Evolutionary conservation across 331 rosid species (phyloP).

Genomic region (Pyracantha coccinea): DNA sequence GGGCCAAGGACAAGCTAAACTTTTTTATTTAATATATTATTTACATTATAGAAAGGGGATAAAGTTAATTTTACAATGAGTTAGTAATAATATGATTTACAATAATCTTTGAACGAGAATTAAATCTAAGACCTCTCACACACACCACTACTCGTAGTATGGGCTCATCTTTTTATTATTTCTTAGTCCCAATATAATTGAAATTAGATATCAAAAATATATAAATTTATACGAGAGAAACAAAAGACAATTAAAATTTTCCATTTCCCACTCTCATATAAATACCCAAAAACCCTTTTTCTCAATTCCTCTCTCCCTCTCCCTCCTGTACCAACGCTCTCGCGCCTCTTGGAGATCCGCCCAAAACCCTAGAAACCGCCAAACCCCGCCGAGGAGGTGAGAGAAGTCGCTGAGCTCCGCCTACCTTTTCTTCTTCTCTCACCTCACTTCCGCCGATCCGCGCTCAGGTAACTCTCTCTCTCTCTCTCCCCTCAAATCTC

Average conservation of each 20-base stretch:
- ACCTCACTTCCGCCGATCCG: slow-evolving; percentile 25
- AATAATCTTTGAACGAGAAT: rapidly evolving
- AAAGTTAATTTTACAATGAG: rapidly evolving
- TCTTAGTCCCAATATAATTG: no score
- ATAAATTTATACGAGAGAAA: not conserved
- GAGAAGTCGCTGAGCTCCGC: slow-evolving; percentile 13
- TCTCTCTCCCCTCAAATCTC: not conserved
- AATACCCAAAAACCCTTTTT: not conserved
- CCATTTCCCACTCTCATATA: not conserved
- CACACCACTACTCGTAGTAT: no score
- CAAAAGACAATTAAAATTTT: not conserved
- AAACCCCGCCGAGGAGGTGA: slow-evolving; percentile 13
- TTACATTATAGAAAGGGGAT: rapidly evolving
- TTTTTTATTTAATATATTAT: no score
- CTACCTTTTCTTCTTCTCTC: slow-evolving; percentile 24
- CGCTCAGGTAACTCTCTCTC: slow-evolving; percentile 5
- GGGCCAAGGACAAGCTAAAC: no score
- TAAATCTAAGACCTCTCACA: rapidly evolving
- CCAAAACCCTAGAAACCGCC: slow-evolving; percentile 30
- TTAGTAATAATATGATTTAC: rapidly evolving
- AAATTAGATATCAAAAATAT: no score
- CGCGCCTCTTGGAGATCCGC: slow-evolving; percentile 25
- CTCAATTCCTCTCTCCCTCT: not conserved
- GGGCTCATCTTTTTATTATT: no score
- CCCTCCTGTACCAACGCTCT: not conserved